Percentiles rank a stretch among this genome's conserved stretches.
Conservation (phyloP, 331 rosid genomes). For the Malus hybrid region DNA sequence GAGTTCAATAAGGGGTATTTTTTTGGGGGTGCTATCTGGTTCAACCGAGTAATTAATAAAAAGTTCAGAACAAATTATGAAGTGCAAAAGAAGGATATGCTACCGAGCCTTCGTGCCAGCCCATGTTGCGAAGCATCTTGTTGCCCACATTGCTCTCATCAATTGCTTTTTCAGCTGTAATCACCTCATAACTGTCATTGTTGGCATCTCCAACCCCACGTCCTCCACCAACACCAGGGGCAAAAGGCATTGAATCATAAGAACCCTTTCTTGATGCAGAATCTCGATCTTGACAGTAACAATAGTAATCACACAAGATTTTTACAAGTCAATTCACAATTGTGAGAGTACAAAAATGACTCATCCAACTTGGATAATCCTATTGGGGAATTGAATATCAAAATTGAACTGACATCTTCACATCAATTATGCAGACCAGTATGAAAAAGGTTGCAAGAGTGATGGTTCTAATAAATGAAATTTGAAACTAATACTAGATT, state of each 20-base stretch:
- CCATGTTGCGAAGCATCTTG: constrained; percentile 99
- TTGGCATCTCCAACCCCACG: constrained; percentile 57
- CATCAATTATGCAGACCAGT: constrained; percentile 10
- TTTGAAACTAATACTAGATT: neutral
- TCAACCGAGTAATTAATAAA: neutral
- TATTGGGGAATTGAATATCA: constrained; percentile 8
- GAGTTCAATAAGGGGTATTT: neutral
- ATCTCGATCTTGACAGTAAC: constrained; percentile 72
- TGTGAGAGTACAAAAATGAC: constrained; percentile 24
- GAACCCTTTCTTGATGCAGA: constrained; percentile 65
- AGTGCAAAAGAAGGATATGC: constrained; percentile 36
- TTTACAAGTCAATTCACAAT: constrained; percentile 46
- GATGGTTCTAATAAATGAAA: neutral
- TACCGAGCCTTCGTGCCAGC: constrained; percentile 99
- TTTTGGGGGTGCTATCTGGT: neutral
- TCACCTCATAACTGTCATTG: constrained; percentile 67
- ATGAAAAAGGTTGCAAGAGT: neutral
- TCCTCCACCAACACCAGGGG: constrained; percentile 99
- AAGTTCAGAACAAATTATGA: neutral
- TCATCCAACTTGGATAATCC: constrained; percentile 25
- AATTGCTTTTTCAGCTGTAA: constrained; percentile 84
- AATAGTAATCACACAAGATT: constrained; percentile 34
- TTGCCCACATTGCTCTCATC: constrained; percentile 95
- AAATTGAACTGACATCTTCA: constrained; percentile 2
- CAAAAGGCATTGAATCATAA: constrained; percentile 88